Evolutionary conservation across 1,284 basidiomycete species (phyloP), one percentile per base, ranked within the genome.

Genomic region (Moesziomyces parantarcticus): DNA sequence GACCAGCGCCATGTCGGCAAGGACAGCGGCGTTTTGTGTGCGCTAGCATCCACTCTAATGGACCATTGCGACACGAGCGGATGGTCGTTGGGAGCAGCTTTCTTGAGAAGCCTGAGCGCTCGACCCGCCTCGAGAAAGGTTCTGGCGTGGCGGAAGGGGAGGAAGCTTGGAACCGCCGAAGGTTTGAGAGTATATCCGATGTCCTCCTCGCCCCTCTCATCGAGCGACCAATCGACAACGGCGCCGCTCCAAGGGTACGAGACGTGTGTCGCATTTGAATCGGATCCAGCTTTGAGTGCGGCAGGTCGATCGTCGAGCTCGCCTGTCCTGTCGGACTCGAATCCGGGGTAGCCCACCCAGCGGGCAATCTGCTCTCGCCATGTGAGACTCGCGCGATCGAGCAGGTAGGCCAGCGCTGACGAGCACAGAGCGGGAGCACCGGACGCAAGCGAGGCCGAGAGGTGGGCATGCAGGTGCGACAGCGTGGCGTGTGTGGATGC

Each of bases 301-400:
- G 45, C n/a, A 14, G 36, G 44, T 20, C 48, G 48, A 22, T 60
- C 49, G 20, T 69, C 71, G 25, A 69, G 60, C 29, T 74, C 68
- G 21, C 69, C 74, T 1, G 64, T 75, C 11, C 60, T 29, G 16
- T 58, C 62, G 6, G 66, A 63, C 29, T 58, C 49, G 40, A 65
- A 65, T 11, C 75, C 67, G 18, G 77, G 77, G 40, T 58, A 78
- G n/a, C 75, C 75, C 5, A 78, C 64, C 77, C 77, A 78, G 10
- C 42, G 53, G 5, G 65, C 68, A 5, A 78, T 47, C 13, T 62
- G 61, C 11, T 51, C 26, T 16, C 75, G 57, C 77, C 77, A 78
- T 11, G 56, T 60, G n/a, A 48, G 8, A 29, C 67, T 68, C 9
- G 71, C 67, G 18, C 58, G 57, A 26, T 75, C 71, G 34, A 78